Conservation (phyloP, 139 green algal species). For the Marvania coccoides region DNA sequence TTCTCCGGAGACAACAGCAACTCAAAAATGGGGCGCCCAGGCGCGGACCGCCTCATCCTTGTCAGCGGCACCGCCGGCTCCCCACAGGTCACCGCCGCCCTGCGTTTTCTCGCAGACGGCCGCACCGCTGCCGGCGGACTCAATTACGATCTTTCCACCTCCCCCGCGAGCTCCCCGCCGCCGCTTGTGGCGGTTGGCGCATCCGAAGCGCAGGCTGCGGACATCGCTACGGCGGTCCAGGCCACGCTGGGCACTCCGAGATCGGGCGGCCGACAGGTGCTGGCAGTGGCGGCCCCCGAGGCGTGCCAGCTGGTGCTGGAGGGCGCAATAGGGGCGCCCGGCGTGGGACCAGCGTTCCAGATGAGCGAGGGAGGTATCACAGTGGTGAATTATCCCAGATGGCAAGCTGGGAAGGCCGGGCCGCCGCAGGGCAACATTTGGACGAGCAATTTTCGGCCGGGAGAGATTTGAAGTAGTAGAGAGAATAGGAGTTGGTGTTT, state of each 20-base stretch:
- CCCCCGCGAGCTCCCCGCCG: too few relatives aligned
- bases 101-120: not conserved
- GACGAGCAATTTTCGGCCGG: too few relatives aligned
- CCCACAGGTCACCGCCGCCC: not conserved
- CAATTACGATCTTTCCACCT: too few relatives aligned
- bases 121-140: not conserved
- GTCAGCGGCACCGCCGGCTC: not conserved
- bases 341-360: not conserved
- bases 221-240: slow-evolving; percentile 7
- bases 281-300: slow-evolving; percentile 8
- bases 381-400: not conserved
- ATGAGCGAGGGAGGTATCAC: not conserved
- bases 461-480: too few relatives aligned
- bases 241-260: slow-evolving; percentile 4
- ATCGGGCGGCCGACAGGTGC: not conserved
- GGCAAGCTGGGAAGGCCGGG: too few relatives aligned
- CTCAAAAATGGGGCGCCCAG: not conserved
- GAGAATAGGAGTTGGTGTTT: too few relatives aligned
- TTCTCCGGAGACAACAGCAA: not conserved
- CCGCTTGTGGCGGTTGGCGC: slow-evolving; percentile 1
- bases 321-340: not conserved
- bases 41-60: slow-evolving; percentile 16
- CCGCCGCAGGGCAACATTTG: too few relatives aligned
- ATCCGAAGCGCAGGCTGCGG: not conserved
- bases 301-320: slow-evolving; percentile 17